Evolutionary conservation across 2,329 filamentous ascomycete species (phyloP), one percentile per base, ranked within the genome.

Genomic region (Aschersonia sp.): DNA sequence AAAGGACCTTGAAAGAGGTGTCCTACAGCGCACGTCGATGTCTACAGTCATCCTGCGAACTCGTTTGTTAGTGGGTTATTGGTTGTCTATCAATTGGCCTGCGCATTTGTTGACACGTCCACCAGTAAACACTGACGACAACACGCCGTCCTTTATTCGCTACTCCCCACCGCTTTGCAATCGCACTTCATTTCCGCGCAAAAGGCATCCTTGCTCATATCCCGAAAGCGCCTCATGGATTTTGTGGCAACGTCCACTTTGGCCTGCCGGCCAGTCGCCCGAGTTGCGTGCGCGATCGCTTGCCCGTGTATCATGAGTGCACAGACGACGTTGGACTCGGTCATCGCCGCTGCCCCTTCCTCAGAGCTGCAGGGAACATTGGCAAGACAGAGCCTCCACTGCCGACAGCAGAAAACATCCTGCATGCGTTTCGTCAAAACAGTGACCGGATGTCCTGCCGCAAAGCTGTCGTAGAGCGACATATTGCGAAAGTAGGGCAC

Each of bases 401-500:
- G 61, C 2, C 49, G 65, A 61, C 90, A 95, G 31, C 72, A 76
- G 50, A 87, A 81, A 9, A 77, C 71, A 9, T 72, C 69, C 7
- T 76, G 69, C 50, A 95, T 68, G 50, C 77, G 69, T 43, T 78
- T 77, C 41, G 77, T 69, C 0, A 95, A 71, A 41, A 77, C 77
- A 0, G 85, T 94, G 4, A 85, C 83, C 0, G 90, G 90, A 55
- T 97, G 89, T 35, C 84, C 84, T 56, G 83, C 87, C 2, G 87
- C 88, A 61, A 86, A 95, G 0, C 77, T 78, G 61, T 97, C 88
- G 62, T 95, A 95, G 40, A 92, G 73, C 4, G 72, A 69, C 81
- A 97, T 95, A 62, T 95, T 83, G 46, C 76, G 70, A 60, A 97
- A 97, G 66, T 81, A 95, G 3, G 79, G 81, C 48, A 74, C 73